phyloP scores from a whole-genome alignment of 805 yeast genomes.

The Pichia insulana region DNA sequence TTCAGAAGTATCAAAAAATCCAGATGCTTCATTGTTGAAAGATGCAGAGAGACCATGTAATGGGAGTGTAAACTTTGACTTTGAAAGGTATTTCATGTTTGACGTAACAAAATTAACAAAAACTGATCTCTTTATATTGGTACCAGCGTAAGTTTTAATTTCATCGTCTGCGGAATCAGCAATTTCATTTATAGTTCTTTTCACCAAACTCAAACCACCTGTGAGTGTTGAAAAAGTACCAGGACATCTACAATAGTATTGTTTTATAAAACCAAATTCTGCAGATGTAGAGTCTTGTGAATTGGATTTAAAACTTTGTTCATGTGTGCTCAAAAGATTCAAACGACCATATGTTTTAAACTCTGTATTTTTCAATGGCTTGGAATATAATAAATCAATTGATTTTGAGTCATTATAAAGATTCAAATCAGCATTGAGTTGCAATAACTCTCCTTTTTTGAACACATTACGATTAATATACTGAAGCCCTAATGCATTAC shows the following conservation, averaged over 20 bases:
- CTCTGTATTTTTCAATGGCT: constrained; percentile 38
- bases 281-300: constrained; percentile 45
- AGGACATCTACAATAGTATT: constrained; percentile 10
- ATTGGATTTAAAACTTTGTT: constrained; percentile 42
- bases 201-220: constrained; percentile 50
- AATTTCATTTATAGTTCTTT: constrained; percentile 46
- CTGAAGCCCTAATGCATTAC: constrained; percentile 23
- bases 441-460: constrained; percentile 61
- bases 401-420: constrained; percentile 41
- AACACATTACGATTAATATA: constrained; percentile 42
- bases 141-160: constrained; percentile 51
- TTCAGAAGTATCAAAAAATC: constrained; percentile 3
- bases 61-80: constrained; percentile 33
- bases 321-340: constrained; percentile 42
- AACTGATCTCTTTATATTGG: constrained; percentile 49
- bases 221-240: constrained; percentile 18
- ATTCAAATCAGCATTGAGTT: constrained; percentile 40
- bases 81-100: constrained; percentile 31
- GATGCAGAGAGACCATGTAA: constrained; percentile 35
- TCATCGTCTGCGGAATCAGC: constrained; percentile 47
- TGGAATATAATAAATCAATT: constrained; percentile 39
- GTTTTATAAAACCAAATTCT: constrained; percentile 38
- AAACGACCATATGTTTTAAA: constrained; percentile 39
- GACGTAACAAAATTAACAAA: constrained; percentile 36
- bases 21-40: constrained; percentile 33